Base-by-base conservation (phyloP, 2,329 filamentous ascomycete genomes). In the Scopulariopsis brevicaulis region DNA sequence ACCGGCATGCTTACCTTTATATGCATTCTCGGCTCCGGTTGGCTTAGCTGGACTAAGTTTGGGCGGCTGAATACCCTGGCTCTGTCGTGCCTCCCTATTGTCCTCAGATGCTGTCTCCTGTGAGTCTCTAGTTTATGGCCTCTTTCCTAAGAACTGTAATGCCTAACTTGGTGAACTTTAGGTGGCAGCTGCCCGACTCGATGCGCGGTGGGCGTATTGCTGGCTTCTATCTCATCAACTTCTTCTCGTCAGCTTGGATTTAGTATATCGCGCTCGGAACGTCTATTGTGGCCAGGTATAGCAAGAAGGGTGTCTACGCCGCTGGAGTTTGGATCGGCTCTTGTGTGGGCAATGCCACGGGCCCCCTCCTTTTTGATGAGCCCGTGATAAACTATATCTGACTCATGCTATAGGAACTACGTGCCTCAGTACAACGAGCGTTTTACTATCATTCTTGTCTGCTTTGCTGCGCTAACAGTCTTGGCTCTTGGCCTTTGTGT, bases 311-410 rank as follows among this genome's bases (percentile, higher is more conserved):
- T 5, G 63, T 65, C 6, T 65, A 66, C 32, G 65, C 64, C 14
- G 64, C 65, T 5, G 64, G 62, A 4, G 69, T 66, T 1, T 70
- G 69, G 51, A 66, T 70, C 35, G 68, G 66, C 6, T 69, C 69
- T 51, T 70, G 66, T 1, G 57, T 70, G 7, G 68, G 69, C 14
- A 70, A 71, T 59, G 65, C 69, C 25, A 63, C 70, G 20, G 68
- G 69, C 0, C 67, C 68, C 0, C 59, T 67, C 8, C 64, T 71
- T 60, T 70, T 70, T 43, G 64, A 67, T 35, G 68, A 65, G 66
- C 68, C 57, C 60, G 62, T 55, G 2, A 37, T 54, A 56, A 51
- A 40, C 10, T 22, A 15, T 14, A 28, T 34, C 25, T n/a, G 10
- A 55, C 25, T 20, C 14, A 55, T n/a, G 24, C 20, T 25, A 48